phyloP scores from a whole-genome alignment of 768 basidiomycete genomes.

The Polyporus arcularius region DNA sequence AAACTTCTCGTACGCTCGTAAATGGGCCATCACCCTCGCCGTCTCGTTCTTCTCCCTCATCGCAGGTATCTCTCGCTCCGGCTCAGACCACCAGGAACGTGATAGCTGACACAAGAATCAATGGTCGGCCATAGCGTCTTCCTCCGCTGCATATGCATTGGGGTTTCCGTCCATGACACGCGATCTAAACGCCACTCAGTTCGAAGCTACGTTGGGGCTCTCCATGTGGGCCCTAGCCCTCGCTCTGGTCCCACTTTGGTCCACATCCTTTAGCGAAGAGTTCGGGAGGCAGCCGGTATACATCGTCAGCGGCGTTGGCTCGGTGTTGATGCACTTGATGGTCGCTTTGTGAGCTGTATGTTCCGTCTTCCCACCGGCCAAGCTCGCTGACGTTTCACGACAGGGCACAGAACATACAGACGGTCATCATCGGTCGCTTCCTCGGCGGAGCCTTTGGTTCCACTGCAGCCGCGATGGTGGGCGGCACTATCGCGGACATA shows the following conservation, averaged over 20 bases:
- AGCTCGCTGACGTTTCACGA: not conserved
- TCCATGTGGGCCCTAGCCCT: slow-evolving; percentile 61
- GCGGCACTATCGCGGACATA: slow-evolving; percentile 71
- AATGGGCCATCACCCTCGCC: slow-evolving; percentile 44
- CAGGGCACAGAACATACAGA: slow-evolving; percentile 51
- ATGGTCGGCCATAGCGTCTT: slow-evolving; percentile 40
- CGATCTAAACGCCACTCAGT: slow-evolving; percentile 36
- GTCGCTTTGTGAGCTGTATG: slow-evolving; percentile 38
- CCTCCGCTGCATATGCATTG: slow-evolving; percentile 52
- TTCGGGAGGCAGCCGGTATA: slow-evolving; percentile 67
- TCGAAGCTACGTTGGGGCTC: slow-evolving; percentile 37
- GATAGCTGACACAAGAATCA: not conserved
- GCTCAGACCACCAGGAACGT: no score
- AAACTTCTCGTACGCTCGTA: slow-evolving; percentile 32
- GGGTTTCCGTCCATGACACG: slow-evolving; percentile 58
- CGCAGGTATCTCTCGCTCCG: slow-evolving; percentile 35
- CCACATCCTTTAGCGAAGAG: slow-evolving; percentile 73
- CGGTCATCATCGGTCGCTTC: slow-evolving; percentile 65
- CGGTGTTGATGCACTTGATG: slow-evolving; percentile 53
- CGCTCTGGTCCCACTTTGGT: slow-evolving; percentile 60
- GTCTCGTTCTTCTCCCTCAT: slow-evolving; percentile 51
- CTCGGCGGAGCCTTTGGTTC: slow-evolving; percentile 68
- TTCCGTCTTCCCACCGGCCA: not conserved
- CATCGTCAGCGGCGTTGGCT: slow-evolving; percentile 49
- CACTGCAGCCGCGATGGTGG: slow-evolving; percentile 74